Evolutionary conservation across 2,329 filamentous ascomycete genomes (phyloP).

Genomic region (Fusarium pseudocircinatum): DNA sequence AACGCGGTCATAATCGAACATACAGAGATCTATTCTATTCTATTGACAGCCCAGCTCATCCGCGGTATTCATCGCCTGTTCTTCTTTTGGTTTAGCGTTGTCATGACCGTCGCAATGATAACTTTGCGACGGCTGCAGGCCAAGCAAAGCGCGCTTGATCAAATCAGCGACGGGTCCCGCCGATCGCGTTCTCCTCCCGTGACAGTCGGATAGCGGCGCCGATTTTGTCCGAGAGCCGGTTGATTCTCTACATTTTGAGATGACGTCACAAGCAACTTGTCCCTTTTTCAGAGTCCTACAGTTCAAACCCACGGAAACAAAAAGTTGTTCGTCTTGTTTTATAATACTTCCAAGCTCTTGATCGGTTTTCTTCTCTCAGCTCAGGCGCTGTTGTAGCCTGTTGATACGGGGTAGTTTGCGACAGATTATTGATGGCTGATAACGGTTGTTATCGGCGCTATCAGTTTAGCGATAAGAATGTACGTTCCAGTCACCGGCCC

Average conservation of each 20-base stretch:
- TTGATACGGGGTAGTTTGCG: background rate
- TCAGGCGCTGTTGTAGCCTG: no score
- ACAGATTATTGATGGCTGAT: background rate
- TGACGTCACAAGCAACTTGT: background rate
- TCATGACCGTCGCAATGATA: background rate
- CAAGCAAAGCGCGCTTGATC: background rate
- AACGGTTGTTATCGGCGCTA: background rate
- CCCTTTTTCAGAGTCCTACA: background rate
- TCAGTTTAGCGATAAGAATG: no score
- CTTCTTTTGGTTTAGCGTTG: background rate
- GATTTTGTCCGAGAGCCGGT: background rate
- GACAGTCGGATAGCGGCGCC: background rate
- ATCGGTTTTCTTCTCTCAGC: rapidly evolving
- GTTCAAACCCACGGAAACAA: no score
- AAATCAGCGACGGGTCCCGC: background rate
- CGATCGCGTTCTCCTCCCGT: background rate
- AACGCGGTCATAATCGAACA: background rate
- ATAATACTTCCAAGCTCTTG: background rate
- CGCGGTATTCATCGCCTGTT: background rate
- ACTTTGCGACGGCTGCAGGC: slow-evolving; percentile 8
- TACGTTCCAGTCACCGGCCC: background rate
- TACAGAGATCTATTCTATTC: background rate
- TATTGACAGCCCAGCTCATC: background rate
- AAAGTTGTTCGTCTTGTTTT: rapidly evolving
- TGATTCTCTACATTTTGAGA: background rate